Base-by-base conservation (phyloP, 768 basidiomycete genomes). In the Suillus weaverae region DNA sequence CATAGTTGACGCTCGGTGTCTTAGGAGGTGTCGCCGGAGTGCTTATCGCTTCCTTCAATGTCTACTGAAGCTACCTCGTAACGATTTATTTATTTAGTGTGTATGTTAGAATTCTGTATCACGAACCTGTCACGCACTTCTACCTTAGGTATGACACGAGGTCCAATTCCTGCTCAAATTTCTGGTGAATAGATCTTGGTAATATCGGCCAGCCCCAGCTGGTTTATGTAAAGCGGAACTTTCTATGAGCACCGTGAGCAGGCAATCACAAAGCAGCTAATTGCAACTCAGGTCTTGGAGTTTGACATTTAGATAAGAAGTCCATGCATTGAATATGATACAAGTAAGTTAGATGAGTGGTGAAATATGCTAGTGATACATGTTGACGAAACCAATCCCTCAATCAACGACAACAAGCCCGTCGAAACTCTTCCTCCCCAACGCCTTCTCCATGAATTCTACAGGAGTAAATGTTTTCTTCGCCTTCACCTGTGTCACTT, bases 21-120 rank as follows among this genome's bases (percentile, higher is more conserved):
- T 68, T 90, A n/a, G 89, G 89, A 3, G 89, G 83, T 3, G 73
- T 91, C 18, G 86, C 79, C 1, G 88, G 88, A 50, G 80, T 88
- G 69, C 76, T 91, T 76, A 80, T 85, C 60, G 85, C 83, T 56
- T 83, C 85, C 73, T 60, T 56, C 36, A 38, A 38, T 36, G 46
- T 22, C 46, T 35, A 14, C 22, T 16, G 16, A 54, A 36, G 36
- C 9, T 39, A 6, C 9, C 39, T 39, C 48, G 6, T 48, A 14
- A 18, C 26, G 16, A 57, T 39, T 39, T 18, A 57, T 39, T 39
- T 18, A 39, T 35, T 30, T 30, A 39, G 5, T 57, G 26, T 57
- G 26, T 57, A 53, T 53, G 10, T 53, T 53, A 32, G 51, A 33
- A 53, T 2, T 53, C 14, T 33, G 9, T 32, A 53, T 53, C 2